These are phyloP conservation scores for Triticum aestivum DNA, from an alignment of 176 grass and related monocot genomes.

Conservation along the genomic window DNA sequence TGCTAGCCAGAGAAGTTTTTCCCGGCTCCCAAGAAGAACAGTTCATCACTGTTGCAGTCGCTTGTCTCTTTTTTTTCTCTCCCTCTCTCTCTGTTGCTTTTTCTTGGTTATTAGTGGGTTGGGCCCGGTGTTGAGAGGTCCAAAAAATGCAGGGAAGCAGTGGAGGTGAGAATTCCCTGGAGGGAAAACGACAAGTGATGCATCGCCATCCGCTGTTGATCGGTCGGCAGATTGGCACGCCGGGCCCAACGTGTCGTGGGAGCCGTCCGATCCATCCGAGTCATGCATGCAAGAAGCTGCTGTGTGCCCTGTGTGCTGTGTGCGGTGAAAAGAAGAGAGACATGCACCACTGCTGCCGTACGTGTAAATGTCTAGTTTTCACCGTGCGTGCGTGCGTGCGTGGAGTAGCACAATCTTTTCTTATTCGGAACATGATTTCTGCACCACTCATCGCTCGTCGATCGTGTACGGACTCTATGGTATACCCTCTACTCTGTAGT, in stretches of 20 bases:
- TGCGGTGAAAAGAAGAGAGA: background rate
- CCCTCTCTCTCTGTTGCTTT: background rate
- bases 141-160: conserved; percentile 14
- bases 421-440: background rate
- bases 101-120: background rate
- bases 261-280: background rate
- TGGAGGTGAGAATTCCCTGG: conserved; percentile 22
- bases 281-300: background rate
- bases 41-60: conserved; percentile 24
- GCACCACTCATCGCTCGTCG: background rate
- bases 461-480: too few relatives aligned
- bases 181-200: conserved; percentile 29
- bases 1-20: conserved; percentile 26
- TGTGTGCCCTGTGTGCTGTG: background rate
- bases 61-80: background rate
- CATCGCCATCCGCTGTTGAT: conserved; percentile 28
- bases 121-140: background rate
- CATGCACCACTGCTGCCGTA: background rate
- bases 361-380: background rate
- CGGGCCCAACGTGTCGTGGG: background rate
- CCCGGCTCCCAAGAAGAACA: conserved; percentile 46
- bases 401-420: background rate
- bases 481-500: too few relatives aligned
- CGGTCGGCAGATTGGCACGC: conserved; percentile 17
- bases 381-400: background rate